A percentile compares a stretch with the other conserved stretches of the same genome.
These are phyloP conservation scores for Aegilops bicornis DNA, from an alignment of 176 grass and related monocot species.

Conservation along the genomic window DNA sequence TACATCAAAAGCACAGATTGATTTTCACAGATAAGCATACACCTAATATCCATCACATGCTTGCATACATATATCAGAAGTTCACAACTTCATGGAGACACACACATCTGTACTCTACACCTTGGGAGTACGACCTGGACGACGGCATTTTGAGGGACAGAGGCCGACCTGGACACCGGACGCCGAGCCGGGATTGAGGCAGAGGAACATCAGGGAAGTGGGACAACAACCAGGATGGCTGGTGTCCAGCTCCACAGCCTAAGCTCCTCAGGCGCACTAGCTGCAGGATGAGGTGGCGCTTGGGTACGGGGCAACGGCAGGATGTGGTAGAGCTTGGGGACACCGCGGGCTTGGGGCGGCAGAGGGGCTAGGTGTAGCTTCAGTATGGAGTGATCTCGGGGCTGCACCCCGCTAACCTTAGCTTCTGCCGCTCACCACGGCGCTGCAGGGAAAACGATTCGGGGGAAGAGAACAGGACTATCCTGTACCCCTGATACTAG, in stretches of 20 bases:
- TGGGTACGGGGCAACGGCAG: background rate
- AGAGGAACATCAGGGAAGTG: background rate
- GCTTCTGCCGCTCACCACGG: background rate
- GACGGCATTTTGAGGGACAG: background rate
- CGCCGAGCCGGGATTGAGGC: background rate
- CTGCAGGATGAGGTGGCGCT: background rate
- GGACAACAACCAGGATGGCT: background rate
- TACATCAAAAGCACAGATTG: background rate
- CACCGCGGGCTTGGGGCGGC: background rate
- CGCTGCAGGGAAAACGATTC: background rate
- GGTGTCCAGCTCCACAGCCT: background rate
- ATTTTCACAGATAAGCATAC: background rate
- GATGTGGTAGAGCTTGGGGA: background rate
- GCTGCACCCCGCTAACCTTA: background rate
- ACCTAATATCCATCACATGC: background rate
- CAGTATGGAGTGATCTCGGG: background rate
- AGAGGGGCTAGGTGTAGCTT: background rate
- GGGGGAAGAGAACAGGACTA: background rate
- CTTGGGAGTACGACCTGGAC: background rate
- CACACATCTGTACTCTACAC: background rate
- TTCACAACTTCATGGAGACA: background rate
- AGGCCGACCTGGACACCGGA: background rate
- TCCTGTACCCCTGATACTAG: background rate
- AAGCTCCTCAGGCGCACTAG: background rate
- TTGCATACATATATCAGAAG: too few relatives aligned